phyloP scores from a whole-genome alignment of 179 eudicot species.

The Dionaea muscipula region DNA sequence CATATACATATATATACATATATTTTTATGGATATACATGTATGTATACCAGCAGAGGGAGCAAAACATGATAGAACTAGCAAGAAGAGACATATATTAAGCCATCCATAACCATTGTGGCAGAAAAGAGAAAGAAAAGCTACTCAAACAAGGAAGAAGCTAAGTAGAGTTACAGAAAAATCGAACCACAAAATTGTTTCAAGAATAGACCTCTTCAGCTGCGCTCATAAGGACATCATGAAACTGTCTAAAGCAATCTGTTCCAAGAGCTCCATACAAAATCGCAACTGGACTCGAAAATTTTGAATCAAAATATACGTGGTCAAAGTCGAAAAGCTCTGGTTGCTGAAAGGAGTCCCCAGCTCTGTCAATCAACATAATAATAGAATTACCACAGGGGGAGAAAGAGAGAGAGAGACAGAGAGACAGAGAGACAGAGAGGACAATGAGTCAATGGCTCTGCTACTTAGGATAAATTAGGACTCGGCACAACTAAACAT shows the following conservation, averaged over 20 bases:
- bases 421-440: neutral
- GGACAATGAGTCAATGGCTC: neutral
- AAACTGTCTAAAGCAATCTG: constrained; percentile 69
- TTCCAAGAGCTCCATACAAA: constrained; percentile 91
- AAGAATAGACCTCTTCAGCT: constrained; percentile 53
- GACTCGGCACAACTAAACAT: neutral
- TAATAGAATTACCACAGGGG: neutral
- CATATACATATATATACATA: too few relatives aligned
- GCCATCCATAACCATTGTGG: neutral
- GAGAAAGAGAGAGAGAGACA: neutral
- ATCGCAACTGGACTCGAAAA: constrained; percentile 64
- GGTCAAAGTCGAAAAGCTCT: constrained; percentile 85
- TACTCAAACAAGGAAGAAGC: neutral
- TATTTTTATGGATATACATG: too few relatives aligned
- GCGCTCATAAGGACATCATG: constrained; percentile 57
- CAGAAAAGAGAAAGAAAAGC: neutral
- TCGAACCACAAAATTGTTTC: too few relatives aligned
- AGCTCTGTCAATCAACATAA: constrained; percentile 29
- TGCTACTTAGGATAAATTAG: neutral
- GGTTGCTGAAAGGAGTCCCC: constrained; percentile 64
- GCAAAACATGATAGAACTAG: too few relatives aligned
- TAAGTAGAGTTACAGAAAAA: neutral
- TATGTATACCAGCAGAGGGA: too few relatives aligned
- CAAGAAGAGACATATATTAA: too few relatives aligned
- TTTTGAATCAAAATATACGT: constrained; percentile 50